Base-by-base conservation (phyloP, 164 flowering plant genomes). In the Aristolochia contorta region DNA sequence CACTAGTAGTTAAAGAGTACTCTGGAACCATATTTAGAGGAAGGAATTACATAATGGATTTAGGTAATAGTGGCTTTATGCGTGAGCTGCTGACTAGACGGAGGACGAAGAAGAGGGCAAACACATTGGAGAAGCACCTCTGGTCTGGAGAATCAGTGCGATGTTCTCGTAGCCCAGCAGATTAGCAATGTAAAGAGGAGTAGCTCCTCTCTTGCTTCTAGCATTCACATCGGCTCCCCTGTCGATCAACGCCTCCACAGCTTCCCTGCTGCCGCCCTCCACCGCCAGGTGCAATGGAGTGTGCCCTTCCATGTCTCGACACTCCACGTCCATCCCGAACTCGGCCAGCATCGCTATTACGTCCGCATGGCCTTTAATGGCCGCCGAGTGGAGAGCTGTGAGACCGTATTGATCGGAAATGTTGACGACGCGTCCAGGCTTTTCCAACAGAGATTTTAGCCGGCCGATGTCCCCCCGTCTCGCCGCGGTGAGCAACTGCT, bases 271-370 rank as follows among this genome's bases (percentile, higher is more conserved):
- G 20, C 95, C 91, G 2, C 87, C 78, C 61, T 75, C 79, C 50
- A 84, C 90, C 0, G 95, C 90, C 72, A 82, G 49, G 73, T 84
- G 91, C 70, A 84, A 60, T 4, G 88, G 79, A 0, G 78, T 70
- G 71, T 84, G 84, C 20, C 87, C 91, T 66, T 87, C 87, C 16
- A 47, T 25, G 58, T 87, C 95, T 55, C 25, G 61, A 56, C 73
- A 68, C 16, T 82, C 81, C 62, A 83, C 27, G 30, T 74, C 79
- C 16, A 67, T 67, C 2, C 91, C 87, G 21, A 12, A 54, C 41
- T 75, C 75, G 0, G 74, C 50, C 0, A 87, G 76, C 76, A 80
- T 12, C 58, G 50, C 19, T 20, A 77, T 78, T 1, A 46, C 74
- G 1, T 80, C 82, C 32, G 65, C 72, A 65, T 83, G 80, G 16